Percentiles rank a stretch among this genome's conserved stretches.
Evolutionary conservation across 2,329 filamentous ascomycete genomes (phyloP).

Genomic region (Colletotrichum sp.): DNA sequence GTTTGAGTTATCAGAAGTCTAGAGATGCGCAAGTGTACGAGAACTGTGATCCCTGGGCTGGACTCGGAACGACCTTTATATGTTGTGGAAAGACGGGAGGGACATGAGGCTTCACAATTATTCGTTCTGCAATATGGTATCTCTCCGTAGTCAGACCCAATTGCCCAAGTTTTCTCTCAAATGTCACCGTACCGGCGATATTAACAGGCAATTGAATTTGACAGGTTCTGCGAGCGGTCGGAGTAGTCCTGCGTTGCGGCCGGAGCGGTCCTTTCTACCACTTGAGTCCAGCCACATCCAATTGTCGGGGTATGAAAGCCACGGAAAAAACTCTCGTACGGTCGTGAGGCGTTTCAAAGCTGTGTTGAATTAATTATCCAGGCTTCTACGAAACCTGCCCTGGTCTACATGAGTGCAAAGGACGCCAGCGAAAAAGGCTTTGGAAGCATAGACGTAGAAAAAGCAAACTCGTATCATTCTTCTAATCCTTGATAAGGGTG

Average conservation of each 20-base stretch:
- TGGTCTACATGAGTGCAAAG: not conserved
- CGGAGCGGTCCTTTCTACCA: too few species aligned
- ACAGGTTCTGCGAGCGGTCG: too few species aligned
- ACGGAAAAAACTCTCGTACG: too few species aligned
- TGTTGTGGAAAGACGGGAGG: not conserved
- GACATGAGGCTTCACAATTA: not conserved
- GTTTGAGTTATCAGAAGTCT: not conserved
- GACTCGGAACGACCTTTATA: rapidly evolving
- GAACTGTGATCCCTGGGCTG: too few species aligned
- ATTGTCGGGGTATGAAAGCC: too few species aligned
- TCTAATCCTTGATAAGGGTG: rapidly evolving
- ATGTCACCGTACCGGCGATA: not conserved
- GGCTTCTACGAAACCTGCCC: not conserved
- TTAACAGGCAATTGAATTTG: not conserved
- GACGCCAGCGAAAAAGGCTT: not conserved
- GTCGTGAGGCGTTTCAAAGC: not conserved
- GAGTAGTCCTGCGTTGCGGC: too few species aligned
- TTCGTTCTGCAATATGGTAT: not conserved
- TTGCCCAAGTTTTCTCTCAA: not conserved
- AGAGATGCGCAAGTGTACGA: not conserved
- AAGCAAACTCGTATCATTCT: not conserved
- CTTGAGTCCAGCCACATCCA: too few species aligned
- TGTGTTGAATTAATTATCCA: not conserved
- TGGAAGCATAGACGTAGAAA: not conserved
- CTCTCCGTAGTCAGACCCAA: not conserved